Evolutionary conservation across 2,329 filamentous ascomycete species (phyloP), one percentile per base, ranked within the genome.

Genomic region (Lachnellula cervina): DNA sequence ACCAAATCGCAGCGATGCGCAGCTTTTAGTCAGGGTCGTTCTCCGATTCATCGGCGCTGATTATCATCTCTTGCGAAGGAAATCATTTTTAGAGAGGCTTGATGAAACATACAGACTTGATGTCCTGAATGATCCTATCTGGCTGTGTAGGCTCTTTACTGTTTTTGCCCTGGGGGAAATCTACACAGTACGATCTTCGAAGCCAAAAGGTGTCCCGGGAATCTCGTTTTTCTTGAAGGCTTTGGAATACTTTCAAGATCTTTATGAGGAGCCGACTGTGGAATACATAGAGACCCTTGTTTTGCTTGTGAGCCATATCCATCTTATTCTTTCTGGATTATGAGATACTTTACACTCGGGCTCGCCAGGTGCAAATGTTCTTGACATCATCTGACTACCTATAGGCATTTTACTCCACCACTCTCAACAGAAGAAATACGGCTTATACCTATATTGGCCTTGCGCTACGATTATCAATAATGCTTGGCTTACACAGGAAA

Each of bases 161-260:
- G 59, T 77, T 8, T 76, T 77, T 65, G 73, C 73, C 0, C 67
- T 77, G 42, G 75, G 75, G 0, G 73, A 77, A 49, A 73, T 74
- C 2, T 77, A 77, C 54, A 74, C 74, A 0, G 72, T 73, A 49
- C 63, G 73, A 1, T 69, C 71, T 1, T 56, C 70, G 55, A 61
- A 69, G 54, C 49, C 48, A 9, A 37, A 50, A 34, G 54, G 49
- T 9, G 73, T 77, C 1, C 74, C 75, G 0, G 75, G 75, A 0
- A 75, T 73, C 1, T 70, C 71, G 0, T 77, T 76, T 46, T 77
- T 76, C 60, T 68, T 74, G 3, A 66, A 68, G 6, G 69, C 75
- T 0, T 68, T 77, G 51, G 70, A 67, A 2, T 47, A 76, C 19
- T 64, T 75, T 13, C 73, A 73, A n/a, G 70, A 76, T 17, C 62